Conservation (phyloP, 2,329 filamentous ascomycete species). For the Nigrograna mackinnonii region DNA sequence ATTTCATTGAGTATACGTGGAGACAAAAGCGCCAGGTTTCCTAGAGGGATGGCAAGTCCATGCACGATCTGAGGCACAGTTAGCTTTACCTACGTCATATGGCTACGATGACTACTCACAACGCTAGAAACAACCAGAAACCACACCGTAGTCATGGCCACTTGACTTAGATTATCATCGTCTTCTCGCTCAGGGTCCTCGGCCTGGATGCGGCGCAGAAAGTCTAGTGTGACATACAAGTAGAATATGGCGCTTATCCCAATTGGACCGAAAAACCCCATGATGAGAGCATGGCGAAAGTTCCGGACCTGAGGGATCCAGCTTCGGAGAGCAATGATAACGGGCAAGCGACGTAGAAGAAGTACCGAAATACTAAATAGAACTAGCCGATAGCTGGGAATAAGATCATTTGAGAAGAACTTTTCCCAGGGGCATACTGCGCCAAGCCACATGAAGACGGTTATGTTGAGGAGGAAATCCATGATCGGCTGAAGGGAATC, state of each 20-base stretch:
- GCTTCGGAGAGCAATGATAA: conserved; percentile 73
- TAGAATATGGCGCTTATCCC: conserved; percentile 92
- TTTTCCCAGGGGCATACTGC: conserved; percentile 79
- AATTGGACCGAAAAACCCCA: conserved; percentile 92
- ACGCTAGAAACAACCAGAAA: conserved; percentile 83
- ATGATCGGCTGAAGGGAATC: conserved; percentile 93
- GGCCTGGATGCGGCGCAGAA: conserved; percentile 62
- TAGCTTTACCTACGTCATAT: neutral
- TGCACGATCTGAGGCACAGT: conserved; percentile 65
- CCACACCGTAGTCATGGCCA: conserved; percentile 77
- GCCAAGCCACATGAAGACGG: conserved; percentile 90
- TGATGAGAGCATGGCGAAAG: conserved; percentile 75
- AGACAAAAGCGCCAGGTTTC: conserved; percentile 65
- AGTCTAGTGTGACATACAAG: conserved; percentile 79
- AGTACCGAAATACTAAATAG: conserved; percentile 76
- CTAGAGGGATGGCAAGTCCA: conserved; percentile 78
- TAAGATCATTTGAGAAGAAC: conserved; percentile 69
- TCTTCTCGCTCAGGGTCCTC: conserved; percentile 67
- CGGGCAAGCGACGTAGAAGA: conserved; percentile 75
- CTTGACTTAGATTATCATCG: conserved; percentile 66
- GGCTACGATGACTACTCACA: conserved; percentile 53
- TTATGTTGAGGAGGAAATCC: conserved; percentile 89
- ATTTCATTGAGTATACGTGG: conserved; percentile 67
- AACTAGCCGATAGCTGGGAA: conserved; percentile 75
- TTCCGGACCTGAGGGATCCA: conserved; percentile 80